A percentile compares a stretch with the other conserved stretches of the same genome.
Conservation (phyloP, 331 rosid species). For the Pyracantha coccinea region DNA sequence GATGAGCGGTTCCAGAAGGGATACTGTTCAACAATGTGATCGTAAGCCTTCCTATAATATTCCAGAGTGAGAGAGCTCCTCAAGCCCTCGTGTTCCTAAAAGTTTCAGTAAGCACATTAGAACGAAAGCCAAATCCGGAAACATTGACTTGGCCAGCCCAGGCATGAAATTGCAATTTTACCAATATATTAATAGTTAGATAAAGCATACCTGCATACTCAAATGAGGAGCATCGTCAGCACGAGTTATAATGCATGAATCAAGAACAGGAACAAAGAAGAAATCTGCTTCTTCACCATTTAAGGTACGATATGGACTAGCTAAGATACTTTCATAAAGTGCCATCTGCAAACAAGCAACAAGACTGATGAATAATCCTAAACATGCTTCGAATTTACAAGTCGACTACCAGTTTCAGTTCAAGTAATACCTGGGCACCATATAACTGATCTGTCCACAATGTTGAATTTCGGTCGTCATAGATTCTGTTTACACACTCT, state of each 20-base stretch:
- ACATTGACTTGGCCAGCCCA: not conserved
- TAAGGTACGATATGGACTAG: slow-evolving; percentile 79
- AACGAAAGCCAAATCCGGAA: not conserved
- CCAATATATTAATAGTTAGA: not conserved
- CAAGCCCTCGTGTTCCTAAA: slow-evolving; percentile 78
- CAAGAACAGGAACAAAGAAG: slow-evolving; percentile 90
- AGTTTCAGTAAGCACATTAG: slow-evolving; percentile 2
- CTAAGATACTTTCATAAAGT: slow-evolving; percentile 70
- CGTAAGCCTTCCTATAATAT: slow-evolving; percentile 58
- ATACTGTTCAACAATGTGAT: slow-evolving; percentile 65
- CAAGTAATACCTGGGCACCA: slow-evolving; percentile 68
- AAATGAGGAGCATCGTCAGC: slow-evolving; percentile 91
- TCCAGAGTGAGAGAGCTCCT: slow-evolving; percentile 92
- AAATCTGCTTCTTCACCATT: slow-evolving; percentile 92
- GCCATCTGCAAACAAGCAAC: slow-evolving; percentile 52
- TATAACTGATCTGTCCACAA: slow-evolving; percentile 68
- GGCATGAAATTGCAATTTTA: not conserved
- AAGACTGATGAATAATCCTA: slow-evolving; percentile 4
- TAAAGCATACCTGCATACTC: slow-evolving; percentile 49
- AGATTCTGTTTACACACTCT: slow-evolving; percentile 80
- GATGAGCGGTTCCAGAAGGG: slow-evolving; percentile 83
- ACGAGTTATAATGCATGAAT: slow-evolving; percentile 84
- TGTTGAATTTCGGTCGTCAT: slow-evolving; percentile 53
- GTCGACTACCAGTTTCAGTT: slow-evolving; percentile 1
- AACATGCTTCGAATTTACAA: not conserved